Base-by-base conservation (phyloP, 1,284 basidiomycete genomes). In the Phylloboletellus chloephorus region DNA sequence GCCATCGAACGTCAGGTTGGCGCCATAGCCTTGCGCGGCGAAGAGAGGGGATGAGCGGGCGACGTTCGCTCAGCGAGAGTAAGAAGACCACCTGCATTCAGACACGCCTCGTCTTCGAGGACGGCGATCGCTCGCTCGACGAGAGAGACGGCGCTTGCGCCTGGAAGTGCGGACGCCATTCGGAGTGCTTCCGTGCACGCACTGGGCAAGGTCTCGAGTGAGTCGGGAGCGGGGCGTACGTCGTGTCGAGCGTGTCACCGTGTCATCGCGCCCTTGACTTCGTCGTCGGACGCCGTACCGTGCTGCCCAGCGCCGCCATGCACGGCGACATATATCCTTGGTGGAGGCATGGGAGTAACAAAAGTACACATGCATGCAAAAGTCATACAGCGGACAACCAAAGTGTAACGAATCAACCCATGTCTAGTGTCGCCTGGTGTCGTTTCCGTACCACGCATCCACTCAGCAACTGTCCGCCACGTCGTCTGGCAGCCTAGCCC, bases 301-400 rank as follows among this genome's bases (percentile, higher is more conserved):
- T 83, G 80, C 15, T 65, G 59, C 2, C 82, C 83, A 26, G 83
- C 83, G 34, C 82, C 82, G 23, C 79, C 82, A 51, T 86, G 83
- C 2, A 83, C 79, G 3, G 73, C 75, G 39, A 83, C 47, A 38
- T 61, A 51, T 16, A 49, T 26, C 4, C 17, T 46, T 17, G 21
- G 24, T 6, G 39, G 31, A 15, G 40, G 8, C 52, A 55, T 59
- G 7, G 25, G 11, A 21, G 3, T 13, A 9, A 23, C 21, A 39
- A 52, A 43, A 41, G 28, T 55, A 55, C 44, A 59, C 17, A 19
- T 39, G 16, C 16, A 30, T n/a, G 25, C 26, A 43, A 37, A 43
- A 33, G 28, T 30, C 25, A 29, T n/a, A n/a, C n/a, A n/a, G n/a
- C n/a, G n/a, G n/a, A n/a, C n/a, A n/a, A 30, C 9, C 5, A 52